phyloP scores from a whole-genome alignment of 305 asterid genomes.

The Solanum aculeatissimum region DNA sequence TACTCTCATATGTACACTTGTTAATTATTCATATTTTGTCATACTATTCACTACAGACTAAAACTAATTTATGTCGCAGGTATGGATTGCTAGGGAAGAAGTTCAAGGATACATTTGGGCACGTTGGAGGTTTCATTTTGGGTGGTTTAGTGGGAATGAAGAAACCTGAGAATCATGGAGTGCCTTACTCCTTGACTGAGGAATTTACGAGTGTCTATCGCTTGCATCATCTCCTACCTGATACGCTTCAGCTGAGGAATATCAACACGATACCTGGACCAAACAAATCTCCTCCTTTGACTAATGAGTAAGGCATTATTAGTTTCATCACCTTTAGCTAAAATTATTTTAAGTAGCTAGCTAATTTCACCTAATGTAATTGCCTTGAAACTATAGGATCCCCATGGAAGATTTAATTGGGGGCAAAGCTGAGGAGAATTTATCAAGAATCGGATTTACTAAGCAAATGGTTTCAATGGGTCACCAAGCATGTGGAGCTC shows the following conservation, averaged over 20 bases:
- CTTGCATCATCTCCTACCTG: slow-evolving; percentile 52
- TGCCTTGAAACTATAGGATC: slow-evolving; percentile 15
- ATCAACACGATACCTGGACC: slow-evolving; percentile 29
- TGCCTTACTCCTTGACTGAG: slow-evolving; percentile 49
- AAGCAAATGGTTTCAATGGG: slow-evolving; percentile 64
- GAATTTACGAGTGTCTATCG: slow-evolving; percentile 47
- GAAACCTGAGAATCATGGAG: slow-evolving; percentile 33
- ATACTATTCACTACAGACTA: background rate
- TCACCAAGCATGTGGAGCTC: slow-evolving; percentile 58
- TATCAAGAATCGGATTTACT: slow-evolving; percentile 34
- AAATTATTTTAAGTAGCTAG: background rate
- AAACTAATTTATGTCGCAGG: background rate
- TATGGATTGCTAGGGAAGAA: slow-evolving; percentile 49
- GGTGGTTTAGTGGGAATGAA: slow-evolving; percentile 43
- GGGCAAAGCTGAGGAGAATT: slow-evolving; percentile 9
- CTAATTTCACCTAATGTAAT: background rate
- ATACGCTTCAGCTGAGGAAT: slow-evolving; percentile 29
- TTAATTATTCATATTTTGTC: background rate
- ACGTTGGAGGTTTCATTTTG: slow-evolving; percentile 19
- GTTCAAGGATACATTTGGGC: slow-evolving; percentile 49
- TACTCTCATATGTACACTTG: background rate
- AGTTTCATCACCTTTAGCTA: background rate
- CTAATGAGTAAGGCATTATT: slow-evolving; percentile 15
- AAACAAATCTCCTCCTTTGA: slow-evolving; percentile 39
- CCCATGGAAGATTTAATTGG: slow-evolving; percentile 33